Evolutionary conservation across 345 rosid species (phyloP).

Genomic region (Rhodomyrtus tomentosa): DNA sequence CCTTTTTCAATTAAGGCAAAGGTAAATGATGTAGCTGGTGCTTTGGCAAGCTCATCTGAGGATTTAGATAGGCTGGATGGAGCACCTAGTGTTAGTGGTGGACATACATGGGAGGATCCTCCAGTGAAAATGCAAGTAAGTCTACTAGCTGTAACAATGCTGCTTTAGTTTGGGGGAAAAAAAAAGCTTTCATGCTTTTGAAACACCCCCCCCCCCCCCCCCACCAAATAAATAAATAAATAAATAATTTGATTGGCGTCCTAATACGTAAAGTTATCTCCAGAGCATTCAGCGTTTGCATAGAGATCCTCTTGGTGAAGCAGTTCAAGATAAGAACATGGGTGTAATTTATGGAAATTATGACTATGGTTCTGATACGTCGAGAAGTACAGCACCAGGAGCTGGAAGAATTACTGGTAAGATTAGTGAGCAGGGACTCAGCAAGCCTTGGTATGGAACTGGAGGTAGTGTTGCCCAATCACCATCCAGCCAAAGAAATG

Average conservation of each 20-base stretch:
- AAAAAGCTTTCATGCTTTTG: not conserved
- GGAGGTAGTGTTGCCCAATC: conserved; percentile 38
- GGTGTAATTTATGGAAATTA: conserved; percentile 37
- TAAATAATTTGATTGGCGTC: not conserved
- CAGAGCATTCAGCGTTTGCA: conserved; percentile 41
- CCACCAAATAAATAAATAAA: no score
- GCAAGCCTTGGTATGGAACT: conserved; percentile 47
- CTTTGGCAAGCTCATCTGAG: conserved; percentile 22
- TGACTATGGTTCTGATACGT: conserved; percentile 53
- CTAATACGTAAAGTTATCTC: conserved; percentile 8
- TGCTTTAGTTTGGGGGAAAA: not conserved
- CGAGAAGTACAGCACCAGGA: conserved; percentile 39
- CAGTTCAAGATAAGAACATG: conserved; percentile 41
- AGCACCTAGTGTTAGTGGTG: conserved; percentile 21
- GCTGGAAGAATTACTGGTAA: conserved; percentile 42
- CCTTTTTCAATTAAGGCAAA: conserved; percentile 23
- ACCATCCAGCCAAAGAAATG: conserved; percentile 51
- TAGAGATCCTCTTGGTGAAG: conserved; percentile 40
- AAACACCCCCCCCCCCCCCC: no score
- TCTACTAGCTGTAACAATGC: conserved; percentile 1
- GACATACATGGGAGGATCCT: conserved; percentile 53
- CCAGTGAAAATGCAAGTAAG: conserved; percentile 47
- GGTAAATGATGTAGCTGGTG: conserved; percentile 25
- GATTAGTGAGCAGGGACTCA: conserved; percentile 47
- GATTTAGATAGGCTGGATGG: conserved; percentile 45